Base-by-base conservation (phyloP, 2,329 filamentous ascomycete species). In the Mycocentrospora acerina region DNA sequence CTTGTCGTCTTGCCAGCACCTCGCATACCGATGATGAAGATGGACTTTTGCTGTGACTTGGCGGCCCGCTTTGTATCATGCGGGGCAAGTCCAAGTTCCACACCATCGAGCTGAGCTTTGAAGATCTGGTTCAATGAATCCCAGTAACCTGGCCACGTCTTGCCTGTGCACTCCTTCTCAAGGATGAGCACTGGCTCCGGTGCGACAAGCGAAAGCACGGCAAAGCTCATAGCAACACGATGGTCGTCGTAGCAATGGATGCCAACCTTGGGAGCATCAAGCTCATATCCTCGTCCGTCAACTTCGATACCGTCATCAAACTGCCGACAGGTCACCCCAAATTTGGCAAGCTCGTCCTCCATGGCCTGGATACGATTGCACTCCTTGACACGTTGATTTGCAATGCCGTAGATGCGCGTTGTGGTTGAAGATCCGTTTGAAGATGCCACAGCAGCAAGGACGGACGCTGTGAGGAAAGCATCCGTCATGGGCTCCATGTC, bases 401-500 rank as follows among this genome's bases (percentile, higher is more conserved):
- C 93, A 55, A 98, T 98, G 33, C 93, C 93, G 12, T 84, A 86
- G 51, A 98, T 97, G 39, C 81, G 82, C 0, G 93, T 98, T 2
- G 81, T 85, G 30, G 72, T 72, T 25, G 75, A 77, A 7, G 68
- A 64, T 35, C 71, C 72, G 34, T 82, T 83, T 2, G 88, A 88
- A 11, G 79, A 82, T 8, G 91, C 90, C 29, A 95, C 88, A 24
- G 93, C 93, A 17, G 90, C 93, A 31, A 98, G 78, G 4, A 95
- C 90, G 2, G 90, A 94, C 13, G 93, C 93, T 4, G 90, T 96
- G 35, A 98, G 77, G 75, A 98, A 98, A 32, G 93, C 93, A 68
- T 98, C 93, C 0, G 93, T 98, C 93, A 98, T 98, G 1, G 91
- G 87, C 67, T 97, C 93, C 93, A 98, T 98, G 60, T 98, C 90